Base-by-base conservation (phyloP, 2,329 filamentous ascomycete genomes). In the Hypoxylon sp. region DNA sequence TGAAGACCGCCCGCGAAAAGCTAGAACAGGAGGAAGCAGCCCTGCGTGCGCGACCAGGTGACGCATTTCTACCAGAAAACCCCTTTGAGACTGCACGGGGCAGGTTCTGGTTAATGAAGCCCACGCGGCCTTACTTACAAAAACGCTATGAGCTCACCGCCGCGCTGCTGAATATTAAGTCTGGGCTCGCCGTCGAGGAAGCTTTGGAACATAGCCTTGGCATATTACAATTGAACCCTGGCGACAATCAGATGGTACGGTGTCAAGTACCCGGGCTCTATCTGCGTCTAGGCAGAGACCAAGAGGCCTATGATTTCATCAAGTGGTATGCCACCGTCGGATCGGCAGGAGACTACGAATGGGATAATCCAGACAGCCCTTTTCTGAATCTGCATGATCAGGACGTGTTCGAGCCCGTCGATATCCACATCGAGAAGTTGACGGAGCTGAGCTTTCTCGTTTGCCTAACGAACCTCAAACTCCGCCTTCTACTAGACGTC, bases 311-410 rank as follows among this genome's bases (percentile, higher is more conserved):
- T 31, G 73, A 74, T 53, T 74, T 74, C 42, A 52, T 72, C n/a
- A 74, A 74, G 52, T 76, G 70, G 72, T 70, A 59, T 9, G 53
- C 50, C 10, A 37, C 54, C 17, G 47, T 48, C n/a, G 48, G 31
- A 3, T 22, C 24, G 5, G 53, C 44, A 11, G 1, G 6, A 13
- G 54, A 14, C 47, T 74, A 3, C 92, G 90, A 67, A 2, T 73
- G 69, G 71, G 2, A 8, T 10, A 33, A 71, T 17, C 31, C 35
- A 31, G 53, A 62, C 71, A 87, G 91, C 76, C 84, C 86, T 58
- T 82, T 86, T 42, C 79, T 93, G 60, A 84, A 90, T 59, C 83
- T 89, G 66, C 86, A 91, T 75, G 79, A 92, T 13, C 85, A 91
- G 71, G 90, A 86, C 3, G 90, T 90, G 0, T 90, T 93, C 77